phyloP scores from a whole-genome alignment of 805 yeast species.

The Yarrowia deformans region DNA sequence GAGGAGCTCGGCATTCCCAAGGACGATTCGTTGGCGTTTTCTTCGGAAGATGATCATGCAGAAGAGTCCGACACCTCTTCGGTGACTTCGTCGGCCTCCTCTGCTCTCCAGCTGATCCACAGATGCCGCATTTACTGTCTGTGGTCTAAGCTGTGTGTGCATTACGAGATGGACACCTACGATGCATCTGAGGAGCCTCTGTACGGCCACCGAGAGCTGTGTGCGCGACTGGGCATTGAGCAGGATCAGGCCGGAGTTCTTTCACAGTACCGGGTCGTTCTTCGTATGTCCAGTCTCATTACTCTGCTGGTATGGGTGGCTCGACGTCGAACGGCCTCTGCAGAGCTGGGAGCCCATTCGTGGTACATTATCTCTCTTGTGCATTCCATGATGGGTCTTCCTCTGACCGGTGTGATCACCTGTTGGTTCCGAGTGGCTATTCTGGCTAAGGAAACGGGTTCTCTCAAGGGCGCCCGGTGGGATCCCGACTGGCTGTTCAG shows the following conservation, averaged over 20 bases:
- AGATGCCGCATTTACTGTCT: conserved; percentile 27
- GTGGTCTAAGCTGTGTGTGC: conserved; percentile 29
- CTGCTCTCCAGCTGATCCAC: conserved; percentile 34
- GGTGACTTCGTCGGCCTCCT: conserved; percentile 18
- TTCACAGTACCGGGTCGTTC: conserved; percentile 31
- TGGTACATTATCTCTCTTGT: conserved; percentile 29
- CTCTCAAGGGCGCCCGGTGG: conserved; percentile 22
- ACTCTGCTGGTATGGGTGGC: conserved; percentile 33
- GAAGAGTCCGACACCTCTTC: conserved; percentile 28
- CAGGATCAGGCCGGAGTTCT: conserved; percentile 27
- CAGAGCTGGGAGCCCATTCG: conserved; percentile 14
- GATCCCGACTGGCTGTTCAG: conserved; percentile 33
- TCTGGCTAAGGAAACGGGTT: conserved; percentile 20
- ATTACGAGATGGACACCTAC: conserved; percentile 37
- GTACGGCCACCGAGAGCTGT: conserved; percentile 22
- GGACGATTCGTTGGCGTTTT: conserved; percentile 28
- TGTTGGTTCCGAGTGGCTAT: conserved; percentile 36
- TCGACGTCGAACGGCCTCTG: conserved; percentile 10
- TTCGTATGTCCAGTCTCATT: conserved; percentile 29
- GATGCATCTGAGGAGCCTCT: conserved; percentile 35
- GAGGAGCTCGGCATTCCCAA: conserved; percentile 27
- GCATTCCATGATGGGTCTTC: conserved; percentile 32
- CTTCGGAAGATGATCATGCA: conserved; percentile 7
- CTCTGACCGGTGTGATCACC: conserved; percentile 29
- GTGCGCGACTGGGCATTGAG: conserved; percentile 21